phyloP scores from a whole-genome alignment of 768 basidiomycete species.

The Collybia nuda region DNA sequence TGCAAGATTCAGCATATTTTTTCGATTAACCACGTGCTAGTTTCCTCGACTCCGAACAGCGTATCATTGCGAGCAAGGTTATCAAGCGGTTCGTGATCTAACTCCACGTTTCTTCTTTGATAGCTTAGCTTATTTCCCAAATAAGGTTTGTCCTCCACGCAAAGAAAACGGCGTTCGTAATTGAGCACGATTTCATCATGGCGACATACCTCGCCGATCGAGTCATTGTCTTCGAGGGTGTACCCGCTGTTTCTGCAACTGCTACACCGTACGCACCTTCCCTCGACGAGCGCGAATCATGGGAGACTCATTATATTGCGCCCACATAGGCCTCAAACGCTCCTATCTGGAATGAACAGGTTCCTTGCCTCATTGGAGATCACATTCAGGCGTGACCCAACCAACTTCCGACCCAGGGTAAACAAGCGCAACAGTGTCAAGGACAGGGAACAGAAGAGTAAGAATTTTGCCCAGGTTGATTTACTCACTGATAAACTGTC shows the following conservation, averaged over 20 bases:
- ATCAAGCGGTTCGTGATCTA: conserved; percentile 76
- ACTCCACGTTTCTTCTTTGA: conserved; percentile 4
- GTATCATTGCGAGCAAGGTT: conserved; percentile 96
- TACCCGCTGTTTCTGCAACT: conserved; percentile 84
- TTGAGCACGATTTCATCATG: conserved; percentile 99
- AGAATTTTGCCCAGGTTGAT: conserved; percentile 15
- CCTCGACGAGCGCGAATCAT: neutral
- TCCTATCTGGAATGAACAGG: conserved; percentile 96
- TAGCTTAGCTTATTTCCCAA: neutral
- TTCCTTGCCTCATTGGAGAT: conserved; percentile 96
- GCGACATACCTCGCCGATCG: conserved; percentile 98
- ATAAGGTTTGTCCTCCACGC: conserved; percentile 88
- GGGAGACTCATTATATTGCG: neutral
- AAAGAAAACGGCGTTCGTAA: conserved; percentile 97
- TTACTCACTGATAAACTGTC: conserved; percentile 3
- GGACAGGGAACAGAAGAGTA: conserved; percentile 86
- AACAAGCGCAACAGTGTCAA: conserved; percentile 86
- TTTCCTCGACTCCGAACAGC: conserved; percentile 98
- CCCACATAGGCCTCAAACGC: conserved; percentile 76
- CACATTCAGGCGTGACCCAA: conserved; percentile 97
- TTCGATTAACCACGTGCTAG: conserved; percentile 29
- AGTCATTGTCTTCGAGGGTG: conserved; percentile 89
- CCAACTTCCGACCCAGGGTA: conserved; percentile 87
- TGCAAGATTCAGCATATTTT: neutral
- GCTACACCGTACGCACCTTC: conserved; percentile 75